Evolutionary conservation across 768 basidiomycete species (phyloP), one percentile per base, ranked within the genome.

Genomic region (Macrolepiota dolichaula): DNA sequence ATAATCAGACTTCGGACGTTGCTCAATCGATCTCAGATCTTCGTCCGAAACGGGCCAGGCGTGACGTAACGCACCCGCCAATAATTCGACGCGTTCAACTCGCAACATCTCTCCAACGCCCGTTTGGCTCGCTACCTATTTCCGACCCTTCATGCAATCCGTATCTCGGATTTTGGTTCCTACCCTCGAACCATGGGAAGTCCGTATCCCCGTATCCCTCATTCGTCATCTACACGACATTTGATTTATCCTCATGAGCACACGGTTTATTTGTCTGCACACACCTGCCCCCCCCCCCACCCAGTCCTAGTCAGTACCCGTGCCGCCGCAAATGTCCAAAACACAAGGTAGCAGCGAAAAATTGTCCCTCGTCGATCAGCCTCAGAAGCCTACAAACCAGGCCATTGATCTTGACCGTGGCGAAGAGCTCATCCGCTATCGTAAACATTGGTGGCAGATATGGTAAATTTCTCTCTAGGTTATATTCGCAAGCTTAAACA

Each of bases 401-500:
- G 50, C 59, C 7, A 32, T 67, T 10, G 73, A 79, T 50, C 69
- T 81, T 19, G 81, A 81, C 63, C 64, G 67, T 37, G 81, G 80
- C 5, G 67, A 77, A 3, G 69, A 77, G 29, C 69, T 74, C 35
- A 63, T 79, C 27, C 75, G 76, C 52, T 73, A 75, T 54, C 77
- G 84, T 38, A 73, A 75, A 50, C 71, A 69, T 27, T 84, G 84
- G 81, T 85, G 79, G 79, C 79, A 86, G 67, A 29, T 85, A 61
- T 86, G 85, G 85, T 83, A 62, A 38, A 73, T 63, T 46, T 54
- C 10, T 38, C 57, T 10, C n/a, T 19, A 24, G 27, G 27, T 15
- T 55, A 57, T 10, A 19, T 36, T 13, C 25, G 22, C 40, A 25
- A 36, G 46, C 37, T 51, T 36, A 19, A 49, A 19, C 57, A 36